These are phyloP conservation scores for Clavispora phyllophila DNA, from an alignment of 805 yeast genomes.

Conservation along the genomic window DNA sequence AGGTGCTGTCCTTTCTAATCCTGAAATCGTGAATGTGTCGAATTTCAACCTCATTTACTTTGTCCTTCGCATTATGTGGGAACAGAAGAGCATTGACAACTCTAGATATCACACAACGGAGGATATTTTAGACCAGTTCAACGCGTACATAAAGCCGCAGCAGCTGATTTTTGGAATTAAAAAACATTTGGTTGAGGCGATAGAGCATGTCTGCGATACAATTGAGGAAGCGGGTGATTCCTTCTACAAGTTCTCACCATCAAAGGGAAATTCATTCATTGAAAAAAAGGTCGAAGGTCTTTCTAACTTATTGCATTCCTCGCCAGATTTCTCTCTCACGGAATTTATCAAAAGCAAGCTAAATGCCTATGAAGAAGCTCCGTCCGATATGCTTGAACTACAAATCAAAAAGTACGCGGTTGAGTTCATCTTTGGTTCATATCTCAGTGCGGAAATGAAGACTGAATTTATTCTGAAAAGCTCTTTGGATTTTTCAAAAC, in stretches of 20 bases:
- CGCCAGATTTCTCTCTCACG: conserved; percentile 13
- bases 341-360: conserved; percentile 18
- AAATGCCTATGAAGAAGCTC: conserved; percentile 21
- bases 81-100: conserved; percentile 2
- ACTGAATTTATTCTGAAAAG: conserved; percentile 13
- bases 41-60: conserved; percentile 10
- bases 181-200: not conserved
- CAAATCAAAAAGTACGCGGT: conserved; percentile 39
- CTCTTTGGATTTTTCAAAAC: conserved; percentile 18
- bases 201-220: conserved; percentile 22
- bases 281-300: conserved; percentile 34
- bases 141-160: not conserved
- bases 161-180: conserved; percentile 1
- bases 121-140: conserved; percentile 10
- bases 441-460: conserved; percentile 28
- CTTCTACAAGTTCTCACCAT: conserved; percentile 38
- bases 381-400: conserved; percentile 29
- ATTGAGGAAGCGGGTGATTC: conserved; percentile 29
- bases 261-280: conserved; percentile 35
- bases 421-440: conserved; percentile 43
- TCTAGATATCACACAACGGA: conserved; percentile 10
- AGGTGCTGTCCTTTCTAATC: conserved; percentile 10
- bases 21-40: conserved; percentile 7
- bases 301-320: conserved; percentile 18
- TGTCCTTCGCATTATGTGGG: conserved; percentile 6